Conservation (phyloP, 192 early-diverging fungal species). For the Haplosporangium gracile region DNA sequence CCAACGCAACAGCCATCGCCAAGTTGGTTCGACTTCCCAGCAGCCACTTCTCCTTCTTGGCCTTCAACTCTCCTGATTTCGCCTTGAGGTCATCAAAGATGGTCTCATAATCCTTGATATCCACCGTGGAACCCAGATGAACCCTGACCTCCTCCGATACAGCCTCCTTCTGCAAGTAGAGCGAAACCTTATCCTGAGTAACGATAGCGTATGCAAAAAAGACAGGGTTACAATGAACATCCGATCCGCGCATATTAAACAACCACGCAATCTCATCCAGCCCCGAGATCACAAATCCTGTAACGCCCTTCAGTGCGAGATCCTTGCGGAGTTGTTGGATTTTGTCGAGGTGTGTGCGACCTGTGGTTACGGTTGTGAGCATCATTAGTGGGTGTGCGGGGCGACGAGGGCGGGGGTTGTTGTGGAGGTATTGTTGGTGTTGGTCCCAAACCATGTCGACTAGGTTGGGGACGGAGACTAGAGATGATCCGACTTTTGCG, state of each 20-base stretch:
- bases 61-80: constrained; percentile 29
- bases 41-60: constrained; percentile 35
- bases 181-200: constrained; percentile 69
- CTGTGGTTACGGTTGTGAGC: constrained; percentile 33
- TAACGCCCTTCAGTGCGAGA: constrained; percentile 68
- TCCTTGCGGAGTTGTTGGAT: constrained; percentile 76
- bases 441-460: constrained; percentile 88
- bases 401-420: constrained; percentile 68
- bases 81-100: constrained; percentile 80
- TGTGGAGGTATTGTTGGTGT: not conserved
- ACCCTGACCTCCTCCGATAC: constrained; percentile 69
- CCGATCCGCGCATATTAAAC: constrained; percentile 96
- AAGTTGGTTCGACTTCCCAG: constrained; percentile 30
- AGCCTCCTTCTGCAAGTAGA: constrained; percentile 85
- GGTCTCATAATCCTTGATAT: constrained; percentile 75
- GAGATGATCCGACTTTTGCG: constrained; percentile 66
- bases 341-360: constrained; percentile 69
- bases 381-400: constrained; percentile 61
- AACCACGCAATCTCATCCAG: constrained; percentile 98
- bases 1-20: constrained; percentile 28
- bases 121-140: constrained; percentile 72
- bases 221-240: constrained; percentile 96
- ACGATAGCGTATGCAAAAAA: constrained; percentile 93
- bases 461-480: constrained; percentile 83
- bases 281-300: constrained; percentile 85